Percentiles rank a stretch among this genome's conserved stretches.
Evolutionary conservation across 2,329 filamentous ascomycete genomes (phyloP).

Genomic region (Neopestalotiopsis rosae): DNA sequence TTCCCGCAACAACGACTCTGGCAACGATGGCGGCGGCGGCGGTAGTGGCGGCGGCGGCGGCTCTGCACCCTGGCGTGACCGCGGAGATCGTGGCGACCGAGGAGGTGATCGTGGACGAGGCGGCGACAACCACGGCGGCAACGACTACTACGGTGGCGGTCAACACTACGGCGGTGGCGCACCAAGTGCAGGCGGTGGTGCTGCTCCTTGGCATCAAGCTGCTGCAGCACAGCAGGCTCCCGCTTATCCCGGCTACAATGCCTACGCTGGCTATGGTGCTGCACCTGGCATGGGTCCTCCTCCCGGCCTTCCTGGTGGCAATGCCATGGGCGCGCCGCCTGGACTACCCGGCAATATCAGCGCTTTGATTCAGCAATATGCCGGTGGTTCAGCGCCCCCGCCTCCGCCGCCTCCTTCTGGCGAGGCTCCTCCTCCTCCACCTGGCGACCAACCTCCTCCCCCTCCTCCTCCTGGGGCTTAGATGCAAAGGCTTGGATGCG

Average conservation of each 20-base stretch:
- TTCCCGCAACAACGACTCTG: conserved; percentile 58
- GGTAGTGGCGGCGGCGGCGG: conserved; percentile 17
- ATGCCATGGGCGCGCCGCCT: conserved; percentile 59
- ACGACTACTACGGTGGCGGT: conserved; percentile 54
- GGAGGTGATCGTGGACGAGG: conserved; percentile 39
- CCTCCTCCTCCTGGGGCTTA: conserved; percentile 62
- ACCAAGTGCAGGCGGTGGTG: conserved; percentile 28
- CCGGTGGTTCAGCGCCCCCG: conserved; percentile 53
- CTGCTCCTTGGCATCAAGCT: conserved; percentile 67
- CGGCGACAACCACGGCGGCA: conserved; percentile 51
- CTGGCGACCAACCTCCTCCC: conserved; percentile 65
- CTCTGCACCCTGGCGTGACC: conserved; percentile 42
- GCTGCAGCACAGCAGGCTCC: conserved; percentile 56
- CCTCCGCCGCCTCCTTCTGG: conserved; percentile 68
- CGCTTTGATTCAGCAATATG: conserved; percentile 71
- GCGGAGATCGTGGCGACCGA: conserved; percentile 48
- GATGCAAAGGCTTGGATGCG: conserved; percentile 15
- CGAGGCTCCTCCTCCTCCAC: conserved; percentile 64
- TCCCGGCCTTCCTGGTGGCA: conserved; percentile 50
- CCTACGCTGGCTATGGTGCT: conserved; percentile 56
- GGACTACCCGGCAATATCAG: conserved; percentile 62
- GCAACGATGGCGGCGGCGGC: conserved; percentile 41
- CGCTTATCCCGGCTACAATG: conserved; percentile 60
- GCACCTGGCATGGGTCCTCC: conserved; percentile 57
- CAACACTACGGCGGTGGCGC: conserved; percentile 39